phyloP scores from a whole-genome alignment of 345 rosid species.

The Corchorus olitorius region DNA sequence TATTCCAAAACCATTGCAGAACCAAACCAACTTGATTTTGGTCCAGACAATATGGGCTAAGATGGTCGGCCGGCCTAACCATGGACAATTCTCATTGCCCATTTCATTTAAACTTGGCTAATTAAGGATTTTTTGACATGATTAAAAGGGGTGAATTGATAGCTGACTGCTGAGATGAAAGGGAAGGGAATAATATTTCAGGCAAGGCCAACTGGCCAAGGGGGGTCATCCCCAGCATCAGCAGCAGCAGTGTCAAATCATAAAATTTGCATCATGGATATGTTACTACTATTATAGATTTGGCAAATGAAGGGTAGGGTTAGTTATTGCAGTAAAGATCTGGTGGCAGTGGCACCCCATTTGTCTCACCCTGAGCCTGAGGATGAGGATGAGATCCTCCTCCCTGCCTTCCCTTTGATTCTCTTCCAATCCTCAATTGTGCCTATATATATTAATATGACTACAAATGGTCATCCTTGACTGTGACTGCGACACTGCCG shows the following conservation, averaged over 20 bases:
- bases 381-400: slow-evolving; percentile 2
- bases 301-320: slow-evolving; percentile 6
- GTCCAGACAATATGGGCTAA: no score
- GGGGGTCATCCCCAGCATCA: slow-evolving; percentile 17
- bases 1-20: background rate
- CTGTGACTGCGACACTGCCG: slow-evolving; percentile 41
- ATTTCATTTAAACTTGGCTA: no score
- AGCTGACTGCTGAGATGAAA: background rate
- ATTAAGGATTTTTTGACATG: no score
- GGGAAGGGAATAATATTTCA: background rate
- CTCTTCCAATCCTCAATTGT: slow-evolving; percentile 9
- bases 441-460: slow-evolving; percentile 19
- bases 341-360: slow-evolving; percentile 16
- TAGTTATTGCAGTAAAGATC: slow-evolving; percentile 15
- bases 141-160: background rate
- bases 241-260: slow-evolving; percentile 10
- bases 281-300: background rate
- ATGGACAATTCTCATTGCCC: no score
- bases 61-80: no score
- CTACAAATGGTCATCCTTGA: slow-evolving; percentile 46
- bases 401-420: slow-evolving; percentile 10
- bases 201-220: background rate
- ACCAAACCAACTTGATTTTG: background rate
- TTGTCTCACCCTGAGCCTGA: no score
- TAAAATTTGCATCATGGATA: background rate